Percentiles rank a stretch among this genome's conserved stretches.
Evolutionary conservation across 345 rosid species (phyloP).

Genomic region (Rhizophora apiculata): DNA sequence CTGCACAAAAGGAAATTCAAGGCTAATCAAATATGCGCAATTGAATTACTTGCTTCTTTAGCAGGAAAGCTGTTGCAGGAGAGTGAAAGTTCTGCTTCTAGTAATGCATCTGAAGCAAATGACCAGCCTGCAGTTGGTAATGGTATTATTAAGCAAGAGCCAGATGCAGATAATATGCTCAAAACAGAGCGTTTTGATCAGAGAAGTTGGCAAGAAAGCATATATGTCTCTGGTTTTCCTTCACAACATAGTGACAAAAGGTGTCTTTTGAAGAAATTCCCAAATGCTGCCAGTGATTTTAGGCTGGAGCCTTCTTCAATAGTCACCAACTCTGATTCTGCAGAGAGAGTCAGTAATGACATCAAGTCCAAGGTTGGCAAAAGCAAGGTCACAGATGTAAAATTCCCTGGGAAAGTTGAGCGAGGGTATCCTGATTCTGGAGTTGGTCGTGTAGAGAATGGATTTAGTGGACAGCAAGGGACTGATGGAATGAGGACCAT

Average conservation of each 20-base stretch:
- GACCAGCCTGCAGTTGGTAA: slow-evolving; percentile 37
- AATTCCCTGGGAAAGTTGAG: slow-evolving; percentile 21
- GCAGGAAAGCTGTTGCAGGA: slow-evolving; percentile 83
- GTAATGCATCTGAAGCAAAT: slow-evolving; percentile 59
- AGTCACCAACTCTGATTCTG: slow-evolving; percentile 26
- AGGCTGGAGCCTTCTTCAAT: slow-evolving; percentile 29
- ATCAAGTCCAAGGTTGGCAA: slow-evolving; percentile 27
- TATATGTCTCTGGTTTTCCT: slow-evolving; percentile 23
- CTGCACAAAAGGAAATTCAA: slow-evolving; percentile 36
- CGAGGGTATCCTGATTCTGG: slow-evolving; percentile 29
- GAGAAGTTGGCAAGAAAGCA: slow-evolving; percentile 43
- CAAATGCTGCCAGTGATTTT: slow-evolving; percentile 32
- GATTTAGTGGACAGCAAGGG: slow-evolving; percentile 25
- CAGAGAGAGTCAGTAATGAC: slow-evolving; percentile 26
- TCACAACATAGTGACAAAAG: slow-evolving; percentile 28
- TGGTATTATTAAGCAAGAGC: slow-evolving; percentile 37
- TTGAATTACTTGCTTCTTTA: slow-evolving; percentile 84
- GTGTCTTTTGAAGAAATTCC: slow-evolving; percentile 26
- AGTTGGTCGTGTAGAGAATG: slow-evolving; percentile 31
- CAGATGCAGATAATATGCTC: slow-evolving; percentile 32
- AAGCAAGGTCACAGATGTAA: slow-evolving; percentile 20
- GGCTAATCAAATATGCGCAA: slow-evolving; percentile 52
- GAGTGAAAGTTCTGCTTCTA: slow-evolving; percentile 75
- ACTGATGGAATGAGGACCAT: slow-evolving; percentile 33
- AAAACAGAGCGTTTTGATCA: slow-evolving; percentile 44